phyloP scores from a whole-genome alignment of 768 basidiomycete genomes.

The Pleurotus sapidus region DNA sequence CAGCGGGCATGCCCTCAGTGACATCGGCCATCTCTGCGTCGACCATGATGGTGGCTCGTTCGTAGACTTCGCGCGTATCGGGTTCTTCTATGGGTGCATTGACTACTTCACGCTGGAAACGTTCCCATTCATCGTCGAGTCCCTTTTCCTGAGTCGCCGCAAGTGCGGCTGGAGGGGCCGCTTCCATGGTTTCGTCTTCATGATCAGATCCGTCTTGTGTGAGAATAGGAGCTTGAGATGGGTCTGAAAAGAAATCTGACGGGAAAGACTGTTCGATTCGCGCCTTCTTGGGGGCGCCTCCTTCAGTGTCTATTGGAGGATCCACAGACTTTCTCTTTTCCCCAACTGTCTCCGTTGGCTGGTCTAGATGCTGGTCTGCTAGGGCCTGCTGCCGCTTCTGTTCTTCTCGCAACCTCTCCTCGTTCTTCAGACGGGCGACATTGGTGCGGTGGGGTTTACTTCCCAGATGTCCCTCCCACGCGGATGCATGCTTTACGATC shows the following conservation, averaged over 20 bases:
- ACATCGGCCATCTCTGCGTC: constrained; percentile 59
- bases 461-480: constrained; percentile 87
- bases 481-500: constrained; percentile 69
- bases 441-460: constrained; percentile 77
- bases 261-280: constrained; percentile 48
- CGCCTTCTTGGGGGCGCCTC: constrained; percentile 24
- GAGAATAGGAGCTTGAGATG: constrained; percentile 44
- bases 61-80: constrained; percentile 50
- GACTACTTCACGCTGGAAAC: constrained; percentile 66
- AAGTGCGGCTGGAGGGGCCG: constrained; percentile 10
- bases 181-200: constrained; percentile 32
- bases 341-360: constrained; percentile 26
- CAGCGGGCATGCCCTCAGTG: constrained; percentile 45
- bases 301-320: constrained; percentile 16
- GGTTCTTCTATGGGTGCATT: constrained; percentile 36
- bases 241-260: constrained; percentile 80
- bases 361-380: constrained; percentile 24
- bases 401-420: constrained; percentile 42
- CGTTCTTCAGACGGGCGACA: constrained; percentile 55
- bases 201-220: constrained; percentile 38
- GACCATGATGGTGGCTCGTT: constrained; percentile 66
- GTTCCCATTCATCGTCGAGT: constrained; percentile 71
- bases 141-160: constrained; percentile 19
- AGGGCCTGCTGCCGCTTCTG: constrained; percentile 29
- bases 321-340: constrained; percentile 34